Evolutionary conservation across 2,329 filamentous ascomycete species (phyloP), one percentile per base, ranked within the genome.

Genomic region (Aplosporella prunicola): DNA sequence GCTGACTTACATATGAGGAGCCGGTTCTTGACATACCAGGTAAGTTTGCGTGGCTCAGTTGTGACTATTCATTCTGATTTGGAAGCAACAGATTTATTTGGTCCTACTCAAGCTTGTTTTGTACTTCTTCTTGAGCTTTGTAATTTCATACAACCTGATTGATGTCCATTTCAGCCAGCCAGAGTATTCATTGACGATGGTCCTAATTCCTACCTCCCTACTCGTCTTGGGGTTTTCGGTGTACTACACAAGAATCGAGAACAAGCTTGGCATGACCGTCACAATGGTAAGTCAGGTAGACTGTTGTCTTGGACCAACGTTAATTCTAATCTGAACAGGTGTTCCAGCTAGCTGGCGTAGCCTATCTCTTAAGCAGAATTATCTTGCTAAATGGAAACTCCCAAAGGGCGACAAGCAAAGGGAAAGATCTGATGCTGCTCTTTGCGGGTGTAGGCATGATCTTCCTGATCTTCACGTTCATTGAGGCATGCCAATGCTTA

Each of bases 401-500:
- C 2, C 8, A 9, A 5, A 31, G 39, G 6, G 27, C 49, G 1
- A 34, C 31, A 0, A 50, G 49, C 1, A n/a, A 42, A 5, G 28
- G 51, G 30, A 53, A 48, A 27, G 41, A 51, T 18, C 45, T 51
- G 27, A 52, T 51, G 46, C 28, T 48, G 3, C 42, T 52, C n/a
- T 51, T 48, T 16, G 33, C 46, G 13, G 20, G 32, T 15, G 34
- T 46, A 1, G 45, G 41, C 2, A 14, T 51, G 7, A 9, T 24
- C 13, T 18, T 36, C 13, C 33, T 16, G 5, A 37, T 50, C 4
- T 40, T 42, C 9, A 32, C 31, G 1, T 10, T 35, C 5, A 40
- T 45, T 4, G 42, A 33, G 10, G 35, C 38, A 0, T 40, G 41
- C 5, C 2, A 47, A 6, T 52, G 50, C 41, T 26, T 49, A 2